Conservation (phyloP, 768 basidiomycete species). For the Coprinellus aureogranulatus region DNA sequence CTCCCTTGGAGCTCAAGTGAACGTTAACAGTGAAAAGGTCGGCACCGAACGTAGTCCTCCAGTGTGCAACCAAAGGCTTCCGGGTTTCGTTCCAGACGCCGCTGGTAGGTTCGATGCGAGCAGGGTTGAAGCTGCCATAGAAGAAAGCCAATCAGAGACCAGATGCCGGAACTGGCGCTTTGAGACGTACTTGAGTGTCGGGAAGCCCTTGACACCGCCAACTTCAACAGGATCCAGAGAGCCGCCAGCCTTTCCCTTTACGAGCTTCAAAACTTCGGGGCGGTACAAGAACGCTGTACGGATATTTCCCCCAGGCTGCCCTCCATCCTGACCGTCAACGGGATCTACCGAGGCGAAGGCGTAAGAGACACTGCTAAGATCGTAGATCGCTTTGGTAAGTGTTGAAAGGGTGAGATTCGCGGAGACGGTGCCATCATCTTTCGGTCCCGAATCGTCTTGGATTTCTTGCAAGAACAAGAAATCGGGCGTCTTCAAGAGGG, state of each 20-base stretch:
- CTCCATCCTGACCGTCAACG: constrained; percentile 55
- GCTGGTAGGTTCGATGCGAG: constrained; percentile 58
- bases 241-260: constrained; percentile 45
- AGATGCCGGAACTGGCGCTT: background rate
- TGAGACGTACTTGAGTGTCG: constrained; percentile 46
- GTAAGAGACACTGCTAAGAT: constrained; percentile 43
- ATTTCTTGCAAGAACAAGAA: constrained; percentile 65
- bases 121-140: constrained; percentile 55
- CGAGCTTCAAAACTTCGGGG: constrained; percentile 47
- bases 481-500: constrained; percentile 50
- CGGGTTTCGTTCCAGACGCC: constrained; percentile 53
- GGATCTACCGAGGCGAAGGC: constrained; percentile 50
- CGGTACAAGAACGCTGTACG: constrained; percentile 58
- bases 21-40: constrained; percentile 60
- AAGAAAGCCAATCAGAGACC: background rate
- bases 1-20: constrained; percentile 58
- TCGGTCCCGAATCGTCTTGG: constrained; percentile 55
- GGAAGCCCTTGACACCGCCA: constrained; percentile 25
- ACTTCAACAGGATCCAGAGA: constrained; percentile 45
- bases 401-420: constrained; percentile 53
- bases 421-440: constrained; percentile 50
- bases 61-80: constrained; percentile 60
- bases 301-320: constrained; percentile 62
- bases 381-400: constrained; percentile 48
- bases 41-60: constrained; percentile 43